Evolutionary conservation across 306 rosid genomes (phyloP), one percentile per base, ranked within the genome.

Genomic region (Sechiopsis laciniata): DNA sequence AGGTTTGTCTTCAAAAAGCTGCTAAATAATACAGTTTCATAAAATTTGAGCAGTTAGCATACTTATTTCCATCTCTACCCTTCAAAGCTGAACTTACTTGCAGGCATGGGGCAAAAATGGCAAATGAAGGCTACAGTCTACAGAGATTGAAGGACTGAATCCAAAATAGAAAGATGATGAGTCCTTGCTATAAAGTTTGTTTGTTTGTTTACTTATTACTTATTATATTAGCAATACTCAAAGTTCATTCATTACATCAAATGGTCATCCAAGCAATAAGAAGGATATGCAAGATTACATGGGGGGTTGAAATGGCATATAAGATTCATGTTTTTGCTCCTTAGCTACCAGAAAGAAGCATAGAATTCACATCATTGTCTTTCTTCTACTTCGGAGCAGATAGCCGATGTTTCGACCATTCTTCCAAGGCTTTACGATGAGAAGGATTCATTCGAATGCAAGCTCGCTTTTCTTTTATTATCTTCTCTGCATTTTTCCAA

Each of bases 401-500:
- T 74, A 90, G 57, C 55, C 88, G 87, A 78, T 88, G 74, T 73
- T 71, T 82, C 0, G 97, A 93, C 98, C 98, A 93, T 79, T 93
- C 97, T 76, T 88, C 96, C 6, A 90, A 91, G 7, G 90, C 89
- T 62, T 74, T 66, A 63, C 87, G 87, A 60, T 93, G 98, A 65
- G 89, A 90, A 32, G 86, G 83, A 72, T 93, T 93, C 97, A 93
- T 87, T 50, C 79, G 61, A 51, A 93, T 87, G 80, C 79, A 82
- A n/a, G 97, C 90, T 24, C 97, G 89, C 35, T 69, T 90, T 70
- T 87, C 88, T 72, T 78, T 85, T 65, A 87, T 86, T 77, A 90
- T 57, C 81, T 82, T 89, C 85, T 93, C 98, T 8, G 98, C 97
- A 55, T 61, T 76, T 78, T 93, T 90, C 98, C 98, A 93, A 79